Evolutionary conservation across 208 protist species (phyloP), one percentile per base, ranked within the genome.

Genomic region (Lotmaria passim): DNA sequence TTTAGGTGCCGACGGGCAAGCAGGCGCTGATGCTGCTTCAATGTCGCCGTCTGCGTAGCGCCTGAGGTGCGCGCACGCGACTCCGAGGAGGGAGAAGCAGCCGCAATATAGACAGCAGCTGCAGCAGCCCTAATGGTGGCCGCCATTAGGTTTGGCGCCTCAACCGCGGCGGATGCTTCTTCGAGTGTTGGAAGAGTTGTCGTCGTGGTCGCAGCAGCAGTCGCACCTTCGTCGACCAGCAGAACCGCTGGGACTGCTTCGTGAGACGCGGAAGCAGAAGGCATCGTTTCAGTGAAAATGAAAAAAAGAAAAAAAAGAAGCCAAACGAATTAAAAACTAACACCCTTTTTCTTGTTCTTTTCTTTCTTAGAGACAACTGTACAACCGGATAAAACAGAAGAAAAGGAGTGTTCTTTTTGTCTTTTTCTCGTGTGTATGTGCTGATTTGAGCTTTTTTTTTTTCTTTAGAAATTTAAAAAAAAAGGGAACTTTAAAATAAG

Each of bases 371-470:
- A n/a, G n/a, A n/a, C 60, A 38, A 39, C 7, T 21, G 7, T 60
- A 36, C 38, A 68, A 14, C 6, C 36, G 36, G 36, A 39, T 39
- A 12, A 43, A 44, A 58, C 7, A 74, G 26, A 67, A 38, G 59
- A 48, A 50, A 66, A 73, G 69, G 39, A 69, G 39, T 47, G 38
- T 47, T 30, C 24, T 65, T 64, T 58, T 58, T 39, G 17, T 64
- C 33, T 57, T 17, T 46, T 72, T 61, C 24, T 46, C 6, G 15
- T 55, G 11, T 52, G 41, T 68, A 7, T 52, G 1, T 36, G 17
- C 0, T 39, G 39, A 50, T 50, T 17, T 39, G 19, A 15, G 4
- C 3, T 21, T 31, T n/a, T 56, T 71, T 23, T 43, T 64, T 41
- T 39, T 39, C 36, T 39, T 39, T 33, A 26, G 17, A 33, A 53